Evolutionary conservation across 1,284 basidiomycete species (phyloP).

Genomic region (Apiotrichum laibachii): DNA sequence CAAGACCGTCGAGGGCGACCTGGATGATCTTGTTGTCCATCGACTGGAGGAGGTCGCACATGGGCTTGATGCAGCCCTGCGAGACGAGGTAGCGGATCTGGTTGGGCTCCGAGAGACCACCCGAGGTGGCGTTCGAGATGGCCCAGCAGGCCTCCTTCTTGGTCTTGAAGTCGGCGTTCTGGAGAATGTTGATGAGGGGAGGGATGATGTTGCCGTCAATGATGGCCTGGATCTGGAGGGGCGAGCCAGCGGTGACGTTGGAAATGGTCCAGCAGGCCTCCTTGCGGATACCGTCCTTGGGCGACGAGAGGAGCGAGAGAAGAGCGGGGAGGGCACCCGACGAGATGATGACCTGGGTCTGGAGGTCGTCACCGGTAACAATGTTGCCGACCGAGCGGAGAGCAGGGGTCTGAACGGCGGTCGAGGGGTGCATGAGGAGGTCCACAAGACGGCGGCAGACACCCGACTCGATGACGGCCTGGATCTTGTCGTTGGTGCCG

Average conservation of each 20-base stretch:
- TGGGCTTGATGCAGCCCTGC: conserved; percentile 97
- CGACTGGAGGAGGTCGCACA: conserved; percentile 92
- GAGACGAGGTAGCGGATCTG: conserved; percentile 98
- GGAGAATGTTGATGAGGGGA: conserved; percentile 96
- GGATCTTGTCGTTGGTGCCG: conserved; percentile 99
- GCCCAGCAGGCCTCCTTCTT: conserved; percentile 99
- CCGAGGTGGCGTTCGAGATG: conserved; percentile 97
- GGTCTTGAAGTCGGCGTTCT: conserved; percentile 98
- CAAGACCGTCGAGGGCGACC: conserved; percentile 84
- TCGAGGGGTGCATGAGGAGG: conserved; percentile 93
- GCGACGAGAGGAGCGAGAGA: conserved; percentile 84
- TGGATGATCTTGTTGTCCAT: conserved; percentile 99
- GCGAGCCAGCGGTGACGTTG: conserved; percentile 95
- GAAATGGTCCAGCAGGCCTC: conserved; percentile 99
- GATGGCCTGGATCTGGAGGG: conserved; percentile 87
- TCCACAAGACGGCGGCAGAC: conserved; percentile 97
- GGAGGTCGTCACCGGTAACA: conserved; percentile 96
- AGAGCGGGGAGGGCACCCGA: conserved; percentile 92
- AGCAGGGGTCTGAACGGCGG: conserved; percentile 97
- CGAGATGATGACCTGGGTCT: conserved; percentile 97
- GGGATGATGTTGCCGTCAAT: conserved; percentile 79
- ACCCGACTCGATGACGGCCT: conserved; percentile 97
- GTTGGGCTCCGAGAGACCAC: conserved; percentile 91
- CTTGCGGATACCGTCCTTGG: conserved; percentile 84
- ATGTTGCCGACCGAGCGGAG: conserved; percentile 98